Evolutionary conservation across 495 filamentous ascomycete genomes (phyloP).

Genomic region (Penicillium lividum): DNA sequence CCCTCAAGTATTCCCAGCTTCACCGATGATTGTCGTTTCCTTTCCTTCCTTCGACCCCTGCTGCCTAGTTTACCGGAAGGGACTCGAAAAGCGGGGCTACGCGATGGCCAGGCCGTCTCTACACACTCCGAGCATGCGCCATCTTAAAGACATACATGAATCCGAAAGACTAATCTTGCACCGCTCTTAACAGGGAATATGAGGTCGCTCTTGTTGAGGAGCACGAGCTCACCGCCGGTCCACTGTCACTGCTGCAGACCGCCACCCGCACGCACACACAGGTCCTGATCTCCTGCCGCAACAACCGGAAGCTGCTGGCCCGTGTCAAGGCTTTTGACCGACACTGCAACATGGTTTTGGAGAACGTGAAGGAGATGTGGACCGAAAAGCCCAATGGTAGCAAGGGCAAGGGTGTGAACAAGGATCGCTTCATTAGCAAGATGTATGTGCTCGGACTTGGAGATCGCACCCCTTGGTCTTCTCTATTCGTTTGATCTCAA

Average conservation of each 20-base stretch:
- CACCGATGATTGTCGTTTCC: slow-evolving; percentile 9
- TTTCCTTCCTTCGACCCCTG: neutral
- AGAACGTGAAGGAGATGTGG: slow-evolving; percentile 99
- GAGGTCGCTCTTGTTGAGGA: slow-evolving; percentile 86
- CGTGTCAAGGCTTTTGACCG: slow-evolving; percentile 87
- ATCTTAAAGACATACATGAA: slow-evolving; percentile 19
- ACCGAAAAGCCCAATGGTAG: slow-evolving; percentile 89
- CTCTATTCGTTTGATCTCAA: neutral
- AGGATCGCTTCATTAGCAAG: slow-evolving; percentile 98
- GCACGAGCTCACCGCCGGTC: slow-evolving; percentile 84
- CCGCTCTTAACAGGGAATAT: slow-evolving; percentile 64
- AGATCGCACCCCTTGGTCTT: neutral
- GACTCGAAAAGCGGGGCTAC: slow-evolving; percentile 10
- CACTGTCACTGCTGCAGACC: slow-evolving; percentile 89
- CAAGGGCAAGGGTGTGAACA: slow-evolving; percentile 90
- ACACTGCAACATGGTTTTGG: slow-evolving; percentile 97
- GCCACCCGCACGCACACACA: slow-evolving; percentile 84
- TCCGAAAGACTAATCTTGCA: slow-evolving; percentile 26
- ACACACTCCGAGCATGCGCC: slow-evolving; percentile 29
- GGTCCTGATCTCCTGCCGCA: slow-evolving; percentile 86
- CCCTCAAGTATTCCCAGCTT: slow-evolving; percentile 9
- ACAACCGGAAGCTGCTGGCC: slow-evolving; percentile 82
- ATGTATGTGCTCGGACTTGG: slow-evolving; percentile 63
- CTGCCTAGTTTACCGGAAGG: slow-evolving; percentile 9
- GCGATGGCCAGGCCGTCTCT: slow-evolving; percentile 16